phyloP scores from a whole-genome alignment of 2,329 filamentous ascomycete genomes.

The Sarocladiaceae sp. region DNA sequence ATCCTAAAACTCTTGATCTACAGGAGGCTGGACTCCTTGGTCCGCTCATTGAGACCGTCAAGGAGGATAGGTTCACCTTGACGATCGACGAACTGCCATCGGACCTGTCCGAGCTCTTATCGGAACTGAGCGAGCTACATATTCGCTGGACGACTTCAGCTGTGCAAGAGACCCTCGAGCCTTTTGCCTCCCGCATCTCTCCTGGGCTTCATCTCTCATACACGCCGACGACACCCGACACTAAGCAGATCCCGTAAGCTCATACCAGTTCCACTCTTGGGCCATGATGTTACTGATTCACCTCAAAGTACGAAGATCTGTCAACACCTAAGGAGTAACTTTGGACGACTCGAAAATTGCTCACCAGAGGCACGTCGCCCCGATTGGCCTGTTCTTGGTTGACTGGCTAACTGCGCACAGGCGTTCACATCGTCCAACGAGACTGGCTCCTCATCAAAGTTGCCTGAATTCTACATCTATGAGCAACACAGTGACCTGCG shows the following conservation, averaged over 20 bases:
- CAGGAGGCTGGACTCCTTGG: constrained; percentile 50
- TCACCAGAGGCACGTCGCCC: constrained; percentile 9
- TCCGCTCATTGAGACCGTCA: constrained; percentile 56
- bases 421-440: constrained; percentile 46
- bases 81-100: constrained; percentile 67
- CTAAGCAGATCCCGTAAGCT: constrained; percentile 3
- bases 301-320: too few species aligned
- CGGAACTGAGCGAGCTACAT: constrained; percentile 65
- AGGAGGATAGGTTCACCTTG: constrained; percentile 77
- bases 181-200: constrained; percentile 70
- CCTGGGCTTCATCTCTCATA: constrained; percentile 75
- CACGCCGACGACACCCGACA: background rate
- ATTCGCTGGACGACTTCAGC: constrained; percentile 69
- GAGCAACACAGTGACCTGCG: constrained; percentile 55
- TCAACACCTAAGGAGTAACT: too few species aligned
- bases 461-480: constrained; percentile 67
- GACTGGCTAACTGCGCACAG: constrained; percentile 3
- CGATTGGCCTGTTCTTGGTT: too few species aligned
- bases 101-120: constrained; percentile 60
- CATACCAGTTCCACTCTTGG: too few species aligned
- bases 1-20: constrained; percentile 60
- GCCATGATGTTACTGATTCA: too few species aligned
- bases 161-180: constrained; percentile 56
- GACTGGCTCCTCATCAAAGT: constrained; percentile 32
- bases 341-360: constrained; percentile 54